phyloP scores from a whole-genome alignment of 805 yeast genomes.

The Pichia membranifaciens region DNA sequence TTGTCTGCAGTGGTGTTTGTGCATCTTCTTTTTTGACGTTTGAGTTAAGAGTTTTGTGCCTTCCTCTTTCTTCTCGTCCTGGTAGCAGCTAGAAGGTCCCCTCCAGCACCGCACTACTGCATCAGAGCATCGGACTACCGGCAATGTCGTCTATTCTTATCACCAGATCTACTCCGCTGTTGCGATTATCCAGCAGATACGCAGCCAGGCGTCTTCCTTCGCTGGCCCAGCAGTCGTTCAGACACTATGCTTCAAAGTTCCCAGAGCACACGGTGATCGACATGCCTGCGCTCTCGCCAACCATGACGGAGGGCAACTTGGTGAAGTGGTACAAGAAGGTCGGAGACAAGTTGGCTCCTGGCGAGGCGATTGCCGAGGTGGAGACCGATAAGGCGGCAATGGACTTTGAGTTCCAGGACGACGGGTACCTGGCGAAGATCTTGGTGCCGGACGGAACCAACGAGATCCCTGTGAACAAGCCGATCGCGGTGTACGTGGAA shows the following conservation, averaged over 20 bases:
- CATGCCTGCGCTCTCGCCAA: constrained; percentile 99
- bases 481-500: constrained; percentile 95
- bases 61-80: no score
- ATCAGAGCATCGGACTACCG: no score
- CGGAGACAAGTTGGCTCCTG: constrained; percentile 85
- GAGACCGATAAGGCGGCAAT: constrained; percentile 97
- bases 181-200: constrained; percentile 14
- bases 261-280: constrained; percentile 72
- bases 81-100: no score
- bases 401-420: constrained; percentile 98
- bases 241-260: constrained; percentile 27
- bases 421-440: constrained; percentile 85
- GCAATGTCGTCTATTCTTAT: constrained; percentile 31
- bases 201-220: constrained; percentile 1
- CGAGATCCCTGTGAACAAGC: constrained; percentile 90
- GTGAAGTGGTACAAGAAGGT: constrained; percentile 85
- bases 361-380: constrained; percentile 92
- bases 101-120: no score
- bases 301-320: constrained; percentile 94
- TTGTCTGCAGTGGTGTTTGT: no score
- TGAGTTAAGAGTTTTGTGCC: no score
- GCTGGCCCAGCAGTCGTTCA: constrained; percentile 6
- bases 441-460: constrained; percentile 78
- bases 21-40: no score
- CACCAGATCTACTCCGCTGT: constrained; percentile 22